These are phyloP conservation scores for Trichoderma afroharzianum DNA, from an alignment of 2,329 filamentous ascomycete genomes.

Conservation along the genomic window DNA sequence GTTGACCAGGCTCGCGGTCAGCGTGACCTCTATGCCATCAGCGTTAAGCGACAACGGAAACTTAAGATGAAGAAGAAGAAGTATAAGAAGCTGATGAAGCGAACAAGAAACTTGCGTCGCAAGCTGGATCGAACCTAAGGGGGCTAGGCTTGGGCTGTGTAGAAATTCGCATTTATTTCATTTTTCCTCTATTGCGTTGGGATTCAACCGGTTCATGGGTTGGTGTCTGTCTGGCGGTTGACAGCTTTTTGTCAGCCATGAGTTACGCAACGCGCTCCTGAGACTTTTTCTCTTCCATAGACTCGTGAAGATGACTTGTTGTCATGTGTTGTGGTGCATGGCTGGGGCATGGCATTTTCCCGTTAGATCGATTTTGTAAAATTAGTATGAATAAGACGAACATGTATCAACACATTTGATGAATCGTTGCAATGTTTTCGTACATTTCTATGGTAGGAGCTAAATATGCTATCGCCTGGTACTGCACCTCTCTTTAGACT, in stretches of 20 bases:
- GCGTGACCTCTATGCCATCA: constrained; percentile 72
- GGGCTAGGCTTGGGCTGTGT: constrained; percentile 20
- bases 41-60: constrained; percentile 86
- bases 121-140: constrained; percentile 68
- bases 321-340: constrained; percentile 20
- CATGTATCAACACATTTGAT: constrained; percentile 1
- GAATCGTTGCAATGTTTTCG: not conserved
- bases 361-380: constrained; percentile 12
- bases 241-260: constrained; percentile 24
- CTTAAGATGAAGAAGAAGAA: constrained; percentile 99
- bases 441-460: not conserved
- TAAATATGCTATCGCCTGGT: not conserved
- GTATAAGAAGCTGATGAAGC: constrained; percentile 98
- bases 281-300: constrained; percentile 30
- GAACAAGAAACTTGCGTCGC: constrained; percentile 81
- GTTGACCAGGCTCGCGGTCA: constrained; percentile 53
- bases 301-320: constrained; percentile 34
- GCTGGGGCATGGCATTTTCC: constrained; percentile 2
- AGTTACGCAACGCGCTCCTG: constrained; percentile 30
- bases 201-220: constrained; percentile 27
- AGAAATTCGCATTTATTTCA: constrained; percentile 23
- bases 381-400: constrained; percentile 15
- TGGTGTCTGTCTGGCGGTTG: constrained; percentile 31
- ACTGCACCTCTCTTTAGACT: not conserved
- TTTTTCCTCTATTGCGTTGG: constrained; percentile 24